Percentiles rank a stretch among this genome's conserved stretches.
Conservation (phyloP, 2,329 filamentous ascomycete genomes). For the Monosporascus sp. region DNA sequence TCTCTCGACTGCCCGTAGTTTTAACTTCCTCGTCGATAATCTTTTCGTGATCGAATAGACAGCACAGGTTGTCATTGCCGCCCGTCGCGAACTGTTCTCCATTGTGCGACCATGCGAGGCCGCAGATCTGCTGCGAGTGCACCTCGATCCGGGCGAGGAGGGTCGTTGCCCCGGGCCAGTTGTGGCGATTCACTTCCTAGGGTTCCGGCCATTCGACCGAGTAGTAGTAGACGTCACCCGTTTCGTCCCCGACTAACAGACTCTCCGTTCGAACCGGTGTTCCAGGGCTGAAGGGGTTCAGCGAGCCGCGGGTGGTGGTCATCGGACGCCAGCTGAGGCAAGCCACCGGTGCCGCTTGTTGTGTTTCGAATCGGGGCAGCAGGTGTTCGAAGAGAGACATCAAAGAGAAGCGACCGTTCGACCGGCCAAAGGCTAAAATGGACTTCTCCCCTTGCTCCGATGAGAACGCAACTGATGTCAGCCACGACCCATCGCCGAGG, state of each 20-base stretch:
- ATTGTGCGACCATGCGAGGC: constrained; percentile 78
- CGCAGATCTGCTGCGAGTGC: constrained; percentile 88
- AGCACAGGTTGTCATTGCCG: constrained; percentile 87
- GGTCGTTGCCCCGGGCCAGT: constrained; percentile 74
- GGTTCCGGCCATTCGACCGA: constrained; percentile 75
- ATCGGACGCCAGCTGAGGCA: constrained; percentile 78
- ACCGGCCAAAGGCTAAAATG: constrained; percentile 81
- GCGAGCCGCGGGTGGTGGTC: constrained; percentile 46
- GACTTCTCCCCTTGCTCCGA: constrained; percentile 68
- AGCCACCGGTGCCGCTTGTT: constrained; percentile 67
- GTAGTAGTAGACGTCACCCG: constrained; percentile 82
- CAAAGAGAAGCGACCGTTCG: constrained; percentile 69
- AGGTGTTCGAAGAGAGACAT: constrained; percentile 69
- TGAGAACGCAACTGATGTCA: constrained; percentile 89
- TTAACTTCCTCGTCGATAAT: constrained; percentile 36
- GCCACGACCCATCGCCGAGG: constrained; percentile 46
- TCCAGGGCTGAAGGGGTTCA: constrained; percentile 41
- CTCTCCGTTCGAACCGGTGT: constrained; percentile 68
- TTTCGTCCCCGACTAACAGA: constrained; percentile 79
- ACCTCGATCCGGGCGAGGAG: constrained; percentile 71
- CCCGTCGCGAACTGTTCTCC: constrained; percentile 78
- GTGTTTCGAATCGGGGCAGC: constrained; percentile 67
- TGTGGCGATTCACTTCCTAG: constrained; percentile 58
- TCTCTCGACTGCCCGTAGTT: neutral
- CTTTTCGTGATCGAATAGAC: constrained; percentile 67